These are phyloP conservation scores for Iris pallida DNA, from an alignment of 116 monocot species.

Conservation along the genomic window DNA sequence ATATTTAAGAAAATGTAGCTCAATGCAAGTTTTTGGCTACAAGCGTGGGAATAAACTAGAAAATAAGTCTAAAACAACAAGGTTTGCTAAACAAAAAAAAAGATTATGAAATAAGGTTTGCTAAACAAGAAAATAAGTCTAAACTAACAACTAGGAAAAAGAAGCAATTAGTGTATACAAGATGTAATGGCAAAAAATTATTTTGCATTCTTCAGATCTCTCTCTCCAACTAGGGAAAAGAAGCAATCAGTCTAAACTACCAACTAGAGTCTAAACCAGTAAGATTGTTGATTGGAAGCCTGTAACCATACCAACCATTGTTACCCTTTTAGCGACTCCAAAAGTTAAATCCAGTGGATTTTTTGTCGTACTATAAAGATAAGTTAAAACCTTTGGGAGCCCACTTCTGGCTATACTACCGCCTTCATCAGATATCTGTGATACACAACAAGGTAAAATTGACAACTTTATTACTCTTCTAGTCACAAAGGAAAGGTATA, in stretches of 20 bases:
- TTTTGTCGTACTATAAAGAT: slow-evolving; percentile 91
- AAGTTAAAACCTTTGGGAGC: slow-evolving; percentile 89
- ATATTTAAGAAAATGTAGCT: too few relatives aligned
- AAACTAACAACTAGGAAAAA: background rate
- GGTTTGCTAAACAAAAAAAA: background rate
- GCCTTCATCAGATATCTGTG: slow-evolving; percentile 96
- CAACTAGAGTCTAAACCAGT: too few relatives aligned
- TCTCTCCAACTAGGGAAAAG: too few relatives aligned
- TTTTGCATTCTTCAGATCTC: too few relatives aligned
- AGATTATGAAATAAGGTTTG: background rate
- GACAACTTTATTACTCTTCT: background rate
- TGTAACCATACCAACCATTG: slow-evolving; percentile 94
- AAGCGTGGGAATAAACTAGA: too few relatives aligned
- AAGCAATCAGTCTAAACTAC: too few relatives aligned
- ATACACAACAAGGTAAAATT: slow-evolving; percentile 1
- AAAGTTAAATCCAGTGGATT: slow-evolving; percentile 55
- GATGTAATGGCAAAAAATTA: background rate
- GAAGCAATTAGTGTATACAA: background rate
- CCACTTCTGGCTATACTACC: slow-evolving; percentile 97
- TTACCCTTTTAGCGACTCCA: slow-evolving; percentile 37
- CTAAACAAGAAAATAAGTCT: background rate
- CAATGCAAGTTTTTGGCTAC: too few relatives aligned
- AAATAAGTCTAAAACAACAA: too few relatives aligned
- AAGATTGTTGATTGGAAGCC: too few relatives aligned
- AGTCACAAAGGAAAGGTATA: background rate